phyloP scores from a whole-genome alignment of 2,329 filamentous ascomycete species.

The Trichoderma sp. region DNA sequence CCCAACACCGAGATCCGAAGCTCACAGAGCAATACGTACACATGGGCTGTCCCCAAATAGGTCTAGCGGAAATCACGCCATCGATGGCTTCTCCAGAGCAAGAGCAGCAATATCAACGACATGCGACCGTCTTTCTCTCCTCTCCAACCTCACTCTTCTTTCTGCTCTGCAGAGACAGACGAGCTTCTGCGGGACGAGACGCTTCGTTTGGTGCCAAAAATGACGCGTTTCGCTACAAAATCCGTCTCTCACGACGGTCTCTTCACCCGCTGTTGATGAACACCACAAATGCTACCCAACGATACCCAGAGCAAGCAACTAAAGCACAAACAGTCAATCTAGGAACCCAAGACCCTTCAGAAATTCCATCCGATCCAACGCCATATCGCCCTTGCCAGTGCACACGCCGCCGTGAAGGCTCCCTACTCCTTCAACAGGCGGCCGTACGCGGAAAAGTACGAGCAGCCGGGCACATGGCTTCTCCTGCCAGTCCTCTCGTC shows the following conservation, averaged over 20 bases:
- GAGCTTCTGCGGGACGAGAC: constrained; percentile 26
- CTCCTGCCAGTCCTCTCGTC: constrained; percentile 73
- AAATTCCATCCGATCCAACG: constrained; percentile 6
- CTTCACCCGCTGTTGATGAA: constrained; percentile 12
- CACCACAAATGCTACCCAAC: constrained; percentile 24
- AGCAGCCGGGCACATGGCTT: constrained; percentile 69
- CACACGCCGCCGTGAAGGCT: neutral
- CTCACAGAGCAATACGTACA: neutral
- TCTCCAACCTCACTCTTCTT: constrained; percentile 32
- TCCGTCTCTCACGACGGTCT: constrained; percentile 14
- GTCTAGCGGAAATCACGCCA: constrained; percentile 41
- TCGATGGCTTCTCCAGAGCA: constrained; percentile 35
- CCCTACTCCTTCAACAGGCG: constrained; percentile 48
- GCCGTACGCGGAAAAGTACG: constrained; percentile 70
- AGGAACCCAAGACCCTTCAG: neutral
- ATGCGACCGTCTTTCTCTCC: constrained; percentile 27
- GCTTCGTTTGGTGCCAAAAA: constrained; percentile 33
- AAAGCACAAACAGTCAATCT: constrained; percentile 8
- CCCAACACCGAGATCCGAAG: constrained; percentile 17
- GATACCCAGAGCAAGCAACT: constrained; percentile 25
- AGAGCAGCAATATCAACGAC: constrained; percentile 32
- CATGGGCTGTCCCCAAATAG: constrained; percentile 27
- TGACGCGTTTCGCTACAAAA: constrained; percentile 28
- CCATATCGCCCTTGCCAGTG: constrained; percentile 11
- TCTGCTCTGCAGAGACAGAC: constrained; percentile 13